Evolutionary conservation across 2,329 filamentous ascomycete genomes (phyloP).

Genomic region (Dendryphion nanum): DNA sequence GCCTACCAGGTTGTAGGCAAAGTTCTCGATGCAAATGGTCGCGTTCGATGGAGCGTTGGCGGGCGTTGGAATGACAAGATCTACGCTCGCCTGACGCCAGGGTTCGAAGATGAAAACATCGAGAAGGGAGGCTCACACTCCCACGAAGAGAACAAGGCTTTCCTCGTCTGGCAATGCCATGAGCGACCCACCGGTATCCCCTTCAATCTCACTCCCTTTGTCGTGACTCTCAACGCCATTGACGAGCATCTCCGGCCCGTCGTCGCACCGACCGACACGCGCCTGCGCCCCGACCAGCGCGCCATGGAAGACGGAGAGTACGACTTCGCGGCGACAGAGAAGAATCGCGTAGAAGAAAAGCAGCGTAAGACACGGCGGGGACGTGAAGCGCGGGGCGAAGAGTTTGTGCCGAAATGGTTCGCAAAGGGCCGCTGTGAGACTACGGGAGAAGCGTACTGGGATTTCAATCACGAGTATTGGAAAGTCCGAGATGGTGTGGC

Average conservation of each 20-base stretch:
- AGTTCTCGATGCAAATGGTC: conserved; percentile 75
- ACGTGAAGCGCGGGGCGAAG: conserved; percentile 74
- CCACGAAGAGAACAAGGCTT: conserved; percentile 69
- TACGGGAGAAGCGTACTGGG: conserved; percentile 89
- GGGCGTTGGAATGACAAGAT: conserved; percentile 98
- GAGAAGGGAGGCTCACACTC: conserved; percentile 38
- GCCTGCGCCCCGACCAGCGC: conserved; percentile 89
- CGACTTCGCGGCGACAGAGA: conserved; percentile 87
- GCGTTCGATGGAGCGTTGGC: conserved; percentile 83
- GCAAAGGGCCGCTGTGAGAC: conserved; percentile 66
- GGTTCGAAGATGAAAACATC: conserved; percentile 73
- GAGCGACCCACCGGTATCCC: conserved; percentile 78
- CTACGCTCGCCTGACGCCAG: conserved; percentile 88
- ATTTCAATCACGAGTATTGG: conserved; percentile 90
- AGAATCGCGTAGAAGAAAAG: conserved; percentile 89
- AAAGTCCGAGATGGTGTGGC: conserved; percentile 66
- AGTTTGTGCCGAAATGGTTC: conserved; percentile 88
- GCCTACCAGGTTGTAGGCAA: conserved; percentile 88
- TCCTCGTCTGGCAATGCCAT: conserved; percentile 91
- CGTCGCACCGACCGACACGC: conserved; percentile 88
- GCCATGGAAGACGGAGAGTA: conserved; percentile 99
- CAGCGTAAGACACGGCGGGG: conserved; percentile 74
- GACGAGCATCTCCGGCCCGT: conserved; percentile 75
- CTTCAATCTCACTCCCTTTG: conserved; percentile 97
- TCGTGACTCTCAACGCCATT: conserved; percentile 88